Evolutionary conservation across 768 basidiomycete genomes (phyloP).

Genomic region (Dioszegia hungarica): DNA sequence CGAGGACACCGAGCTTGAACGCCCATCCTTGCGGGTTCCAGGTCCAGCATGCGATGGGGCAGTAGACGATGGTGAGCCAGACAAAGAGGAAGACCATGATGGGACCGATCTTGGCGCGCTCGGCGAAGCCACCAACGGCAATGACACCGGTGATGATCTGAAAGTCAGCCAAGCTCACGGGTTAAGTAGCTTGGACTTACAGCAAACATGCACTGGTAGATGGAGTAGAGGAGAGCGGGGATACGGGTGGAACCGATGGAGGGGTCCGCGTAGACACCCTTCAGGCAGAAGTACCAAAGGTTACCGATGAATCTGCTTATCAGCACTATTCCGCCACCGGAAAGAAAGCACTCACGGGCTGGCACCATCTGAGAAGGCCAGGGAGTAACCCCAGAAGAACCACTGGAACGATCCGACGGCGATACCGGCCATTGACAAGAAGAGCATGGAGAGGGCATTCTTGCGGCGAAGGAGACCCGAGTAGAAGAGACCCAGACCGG

Average conservation of each 20-base stretch:
- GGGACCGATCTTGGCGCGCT: constrained; percentile 77
- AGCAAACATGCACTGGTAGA: constrained; percentile 56
- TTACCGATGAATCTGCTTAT: constrained; percentile 69
- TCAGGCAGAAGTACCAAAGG: constrained; percentile 70
- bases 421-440: constrained; percentile 48
- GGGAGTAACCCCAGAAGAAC: constrained; percentile 89
- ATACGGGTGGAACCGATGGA: constrained; percentile 76
- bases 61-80: constrained; percentile 84
- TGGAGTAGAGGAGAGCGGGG: constrained; percentile 74
- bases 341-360: constrained; percentile 8
- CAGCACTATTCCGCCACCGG: neutral
- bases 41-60: constrained; percentile 77
- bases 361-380: constrained; percentile 69
- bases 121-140: constrained; percentile 61
- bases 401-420: constrained; percentile 49
- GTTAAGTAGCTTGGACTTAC: constrained; percentile 19
- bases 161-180: neutral
- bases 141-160: constrained; percentile 46
- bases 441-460: constrained; percentile 52
- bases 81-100: constrained; percentile 69
- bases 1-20: constrained; percentile 67
- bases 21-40: constrained; percentile 74
- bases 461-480: constrained; percentile 50
- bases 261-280: constrained; percentile 64
- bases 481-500: constrained; percentile 49